These are phyloP conservation scores for Myriosclerotinia duriaeana DNA, from an alignment of 2,329 filamentous ascomycete species.

Conservation along the genomic window DNA sequence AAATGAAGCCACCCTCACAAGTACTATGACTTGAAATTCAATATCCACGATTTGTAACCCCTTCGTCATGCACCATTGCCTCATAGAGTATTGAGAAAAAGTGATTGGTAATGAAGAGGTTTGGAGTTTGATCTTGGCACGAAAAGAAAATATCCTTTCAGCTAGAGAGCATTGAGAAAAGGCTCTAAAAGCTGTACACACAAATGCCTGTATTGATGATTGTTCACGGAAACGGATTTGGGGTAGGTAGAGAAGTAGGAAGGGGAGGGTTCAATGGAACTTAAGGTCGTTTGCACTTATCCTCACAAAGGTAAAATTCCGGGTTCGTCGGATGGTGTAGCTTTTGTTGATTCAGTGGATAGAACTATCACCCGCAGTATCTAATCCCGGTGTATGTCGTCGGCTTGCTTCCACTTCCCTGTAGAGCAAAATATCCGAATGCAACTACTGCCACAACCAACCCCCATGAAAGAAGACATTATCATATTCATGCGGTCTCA, in stretches of 20 bases:
- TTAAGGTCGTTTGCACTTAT: not conserved
- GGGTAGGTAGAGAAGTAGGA: not conserved
- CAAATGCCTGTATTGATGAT: constrained; percentile 45
- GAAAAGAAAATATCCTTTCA: constrained; percentile 49
- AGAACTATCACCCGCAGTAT: constrained; percentile 35
- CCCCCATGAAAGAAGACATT: constrained; percentile 34
- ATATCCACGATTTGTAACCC: constrained; percentile 42
- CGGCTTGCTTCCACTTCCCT: constrained; percentile 30
- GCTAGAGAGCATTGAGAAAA: constrained; percentile 46
- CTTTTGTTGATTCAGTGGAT: constrained; percentile 34
- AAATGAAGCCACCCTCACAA: not conserved
- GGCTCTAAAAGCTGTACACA: constrained; percentile 52
- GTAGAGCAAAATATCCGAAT: constrained; percentile 34
- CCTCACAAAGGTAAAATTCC: constrained; percentile 8
- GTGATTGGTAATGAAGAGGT: constrained; percentile 66
- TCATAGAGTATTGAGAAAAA: constrained; percentile 49
- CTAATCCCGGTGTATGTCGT: constrained; percentile 29
- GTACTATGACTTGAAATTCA: constrained; percentile 7
- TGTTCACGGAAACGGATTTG: constrained; percentile 18
- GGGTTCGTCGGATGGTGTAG: constrained; percentile 28
- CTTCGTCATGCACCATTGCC: constrained; percentile 64
- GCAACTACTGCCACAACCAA: constrained; percentile 36
- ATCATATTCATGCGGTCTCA: constrained; percentile 67
- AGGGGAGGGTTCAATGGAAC: constrained; percentile 4
- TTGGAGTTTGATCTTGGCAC: constrained; percentile 48